Evolutionary conservation across 108 stramenopile species (phyloP), one percentile per base, ranked within the genome.

Genomic region (Nannochloropsis oceanica): DNA sequence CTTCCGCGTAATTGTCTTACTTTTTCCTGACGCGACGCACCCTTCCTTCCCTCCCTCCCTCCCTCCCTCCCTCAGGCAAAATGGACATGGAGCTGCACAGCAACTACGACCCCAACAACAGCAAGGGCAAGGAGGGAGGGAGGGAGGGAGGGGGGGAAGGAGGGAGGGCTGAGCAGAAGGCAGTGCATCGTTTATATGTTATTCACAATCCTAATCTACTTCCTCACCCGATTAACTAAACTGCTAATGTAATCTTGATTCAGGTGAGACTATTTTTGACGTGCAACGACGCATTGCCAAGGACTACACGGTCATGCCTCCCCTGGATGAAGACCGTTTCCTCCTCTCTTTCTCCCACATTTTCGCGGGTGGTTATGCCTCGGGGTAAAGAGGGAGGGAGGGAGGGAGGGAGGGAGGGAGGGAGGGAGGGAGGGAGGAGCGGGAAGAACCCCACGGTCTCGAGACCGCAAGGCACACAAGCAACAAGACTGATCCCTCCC

Each of bases 301-400:
- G 26, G 92, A 93, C 83, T 97, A 95, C 92, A 93, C 96, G 20
- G 95, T 97, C 81, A 83, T 91, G 44, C 91, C 84, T 87, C 97
- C 97, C 12, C 89, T 98, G 12, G 92, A 91, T 13, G 94, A 97
- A 83, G 99, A 99, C 89, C 92, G 99, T 46, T 99, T 99, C 93
- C 91, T 99, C 44, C 97, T 97, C 87, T 91, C 94, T 22, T 99
- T 99, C 87, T 84, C 85, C 25, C 99, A 99, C 88, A 99, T 99
- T 81, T 97, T 98, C 92, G 96, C 94, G 12, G 96, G 96, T 0
- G 98, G 98, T 73, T 98, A 98, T 87, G 91, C 95, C 11, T 95
- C 96, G 43, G 96, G 46, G 46, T 50, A 13, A 18, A 14, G 46
- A 18, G 46, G 46, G 46, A 50, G 46, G 46, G 46, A 50, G 46